Evolutionary conservation across 2,329 filamentous ascomycete species (phyloP), one percentile per base, ranked within the genome.

Genomic region (Phialophora verrucosa): DNA sequence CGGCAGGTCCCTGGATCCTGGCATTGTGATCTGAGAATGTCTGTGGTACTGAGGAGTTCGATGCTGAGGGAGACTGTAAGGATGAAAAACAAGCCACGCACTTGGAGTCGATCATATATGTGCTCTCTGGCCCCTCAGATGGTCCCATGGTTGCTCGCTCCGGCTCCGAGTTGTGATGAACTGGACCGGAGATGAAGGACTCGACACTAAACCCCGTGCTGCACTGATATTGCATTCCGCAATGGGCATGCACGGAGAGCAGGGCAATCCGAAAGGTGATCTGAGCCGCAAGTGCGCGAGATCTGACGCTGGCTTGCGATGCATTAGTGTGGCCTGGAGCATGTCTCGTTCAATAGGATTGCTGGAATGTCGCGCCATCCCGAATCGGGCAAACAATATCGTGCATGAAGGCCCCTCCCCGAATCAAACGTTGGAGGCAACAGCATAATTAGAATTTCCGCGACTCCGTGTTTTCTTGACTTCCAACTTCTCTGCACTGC

Each of bases 1-100:
- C 20, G 57, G 60, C n/a, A 74, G 50, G 29, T 74, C 71, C 47
- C 70, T 73, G 20, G 73, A 74, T 44, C 61, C 60, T 49, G 67
- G 63, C 72, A 74, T 74, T 3, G 23, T 31, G 58, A 20, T 7
- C 8, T 27, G 58, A 14, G 14, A 7, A 1, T 17, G 12, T 6
- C 12, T 53, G 50, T 12, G 1, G 50, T 25, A 25, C 14, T 10
- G 14, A n/a, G 31, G 14, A 8, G n/a, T 29, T 27, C 17, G 5
- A 49, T 14, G 17, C 25, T 31, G 10, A n/a, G 38, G 29, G 38
- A 3, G 23, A 44, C 3, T 8, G n/a, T 38, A 23, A 44, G 6
- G 4, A 29, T 20, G 38, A 49, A 25, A 11, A 25, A 10, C 4
- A 29, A 17, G 27, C 23, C 23, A 12, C 4, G 38, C 20, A 14